Evolutionary conservation across 2,329 filamentous ascomycete species (phyloP).

Genomic region (Penicillium sp.): DNA sequence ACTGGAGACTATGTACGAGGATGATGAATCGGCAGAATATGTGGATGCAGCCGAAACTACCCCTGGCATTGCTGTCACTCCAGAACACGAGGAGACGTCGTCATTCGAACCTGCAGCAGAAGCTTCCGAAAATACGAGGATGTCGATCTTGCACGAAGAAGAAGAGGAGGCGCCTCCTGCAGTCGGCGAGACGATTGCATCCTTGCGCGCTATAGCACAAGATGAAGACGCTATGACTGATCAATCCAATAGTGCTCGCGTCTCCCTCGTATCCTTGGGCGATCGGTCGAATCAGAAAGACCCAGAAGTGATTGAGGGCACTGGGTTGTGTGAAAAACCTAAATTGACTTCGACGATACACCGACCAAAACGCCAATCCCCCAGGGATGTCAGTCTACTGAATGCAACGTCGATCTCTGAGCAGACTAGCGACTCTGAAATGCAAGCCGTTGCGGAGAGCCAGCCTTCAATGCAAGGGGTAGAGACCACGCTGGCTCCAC

Average conservation of each 20-base stretch:
- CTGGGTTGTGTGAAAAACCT: slow-evolving; percentile 31
- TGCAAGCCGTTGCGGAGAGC: slow-evolving; percentile 19
- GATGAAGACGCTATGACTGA: slow-evolving; percentile 20
- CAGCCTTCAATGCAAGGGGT: slow-evolving; percentile 29
- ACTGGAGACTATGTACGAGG: slow-evolving; percentile 42
- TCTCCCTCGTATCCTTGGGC: slow-evolving; percentile 22
- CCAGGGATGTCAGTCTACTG: slow-evolving; percentile 23
- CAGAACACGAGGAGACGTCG: slow-evolving; percentile 9
- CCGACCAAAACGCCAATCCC: slow-evolving; percentile 32
- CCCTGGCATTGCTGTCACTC: slow-evolving; percentile 21
- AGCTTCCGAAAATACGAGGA: slow-evolving; percentile 15
- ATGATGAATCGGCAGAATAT: slow-evolving; percentile 29
- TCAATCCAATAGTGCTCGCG: slow-evolving; percentile 20
- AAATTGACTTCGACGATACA: slow-evolving; percentile 27
- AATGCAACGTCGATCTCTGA: slow-evolving; percentile 24
- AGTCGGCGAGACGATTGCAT: slow-evolving; percentile 16
- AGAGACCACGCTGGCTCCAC: slow-evolving; percentile 16
- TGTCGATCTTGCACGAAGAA: slow-evolving; percentile 24
- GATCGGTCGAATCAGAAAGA: slow-evolving; percentile 20
- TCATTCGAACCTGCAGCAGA: slow-evolving; percentile 10
- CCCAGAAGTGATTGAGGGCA: slow-evolving; percentile 33
- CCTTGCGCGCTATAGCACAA: slow-evolving; percentile 19
- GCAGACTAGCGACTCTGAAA: slow-evolving; percentile 22
- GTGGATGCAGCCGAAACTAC: slow-evolving; percentile 22
- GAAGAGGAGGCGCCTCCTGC: slow-evolving; percentile 21